A percentile compares a stretch with the other conserved stretches of the same genome.
Evolutionary conservation across 139 green algal genomes (phyloP).

Genomic region (Trebouxia sp.): DNA sequence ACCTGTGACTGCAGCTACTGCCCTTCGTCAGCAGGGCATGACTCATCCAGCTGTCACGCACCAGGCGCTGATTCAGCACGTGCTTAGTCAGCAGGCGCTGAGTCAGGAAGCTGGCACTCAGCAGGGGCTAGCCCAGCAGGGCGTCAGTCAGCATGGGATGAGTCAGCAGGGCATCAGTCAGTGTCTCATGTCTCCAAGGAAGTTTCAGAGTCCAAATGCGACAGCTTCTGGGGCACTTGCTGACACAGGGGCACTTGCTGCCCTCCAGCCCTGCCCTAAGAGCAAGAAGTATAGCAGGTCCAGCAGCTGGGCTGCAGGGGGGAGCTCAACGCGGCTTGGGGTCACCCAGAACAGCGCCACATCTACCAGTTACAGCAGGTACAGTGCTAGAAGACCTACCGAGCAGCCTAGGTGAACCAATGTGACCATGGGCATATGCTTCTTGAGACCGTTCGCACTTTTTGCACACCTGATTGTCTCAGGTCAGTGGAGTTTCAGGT

Average conservation of each 20-base stretch:
- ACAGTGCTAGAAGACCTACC: too few species aligned
- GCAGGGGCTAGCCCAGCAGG: neutral
- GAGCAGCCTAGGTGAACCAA: too few species aligned
- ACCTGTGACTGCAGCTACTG: neutral
- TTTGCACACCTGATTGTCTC: too few species aligned
- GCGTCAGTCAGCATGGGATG: neutral
- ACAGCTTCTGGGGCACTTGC: neutral
- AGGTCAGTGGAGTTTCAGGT: too few species aligned
- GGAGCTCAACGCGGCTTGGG: neutral
- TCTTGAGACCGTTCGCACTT: too few species aligned
- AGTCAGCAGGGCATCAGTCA: neutral
- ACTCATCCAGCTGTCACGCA: neutral
- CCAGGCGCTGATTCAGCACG: neutral
- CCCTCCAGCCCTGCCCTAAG: neutral
- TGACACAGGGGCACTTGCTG: neutral
- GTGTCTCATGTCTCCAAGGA: too few species aligned
- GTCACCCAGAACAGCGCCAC: neutral
- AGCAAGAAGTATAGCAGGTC: neutral
- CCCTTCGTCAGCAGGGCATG: neutral
- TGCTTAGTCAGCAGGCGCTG: too few species aligned
- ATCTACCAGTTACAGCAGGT: slow-evolving; percentile 1
- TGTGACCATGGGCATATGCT: too few species aligned
- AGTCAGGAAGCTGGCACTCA: neutral
- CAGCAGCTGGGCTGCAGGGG: neutral
- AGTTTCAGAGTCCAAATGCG: too few species aligned